A percentile compares a stretch with the other conserved stretches of the same genome.
Conservation (phyloP, 495 filamentous ascomycete species). For the Aspergillus homomorphus region DNA sequence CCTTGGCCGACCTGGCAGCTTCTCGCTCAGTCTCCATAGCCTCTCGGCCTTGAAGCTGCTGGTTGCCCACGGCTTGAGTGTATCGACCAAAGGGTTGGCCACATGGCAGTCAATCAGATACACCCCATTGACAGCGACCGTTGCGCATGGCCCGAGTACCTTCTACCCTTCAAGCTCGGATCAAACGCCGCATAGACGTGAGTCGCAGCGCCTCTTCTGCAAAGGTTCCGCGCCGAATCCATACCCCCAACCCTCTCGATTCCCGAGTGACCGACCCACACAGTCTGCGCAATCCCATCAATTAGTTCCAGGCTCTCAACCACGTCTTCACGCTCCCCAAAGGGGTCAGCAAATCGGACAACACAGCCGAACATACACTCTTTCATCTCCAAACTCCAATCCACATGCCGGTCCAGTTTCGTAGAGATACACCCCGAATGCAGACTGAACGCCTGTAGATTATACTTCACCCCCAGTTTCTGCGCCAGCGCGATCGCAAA, state of each 20-base stretch:
- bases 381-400: slow-evolving; percentile 20
- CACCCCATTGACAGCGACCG: slow-evolving; percentile 30
- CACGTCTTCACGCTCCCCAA: no score
- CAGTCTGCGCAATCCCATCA: neutral
- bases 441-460: slow-evolving; percentile 9
- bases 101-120: slow-evolving; percentile 40
- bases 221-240: slow-evolving; percentile 27
- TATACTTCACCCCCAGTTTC: slow-evolving; percentile 1
- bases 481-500: slow-evolving; percentile 39
- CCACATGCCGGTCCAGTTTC: slow-evolving; percentile 27
- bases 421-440: slow-evolving; percentile 23
- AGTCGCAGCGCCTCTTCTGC: slow-evolving; percentile 56
- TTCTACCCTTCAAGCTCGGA: slow-evolving; percentile 43
- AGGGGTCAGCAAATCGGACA: no score
- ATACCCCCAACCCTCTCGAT: slow-evolving; percentile 29
- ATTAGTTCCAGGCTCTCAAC: neutral
- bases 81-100: slow-evolving; percentile 31
- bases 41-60: slow-evolving; percentile 41
- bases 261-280: slow-evolving; percentile 16
- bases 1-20: slow-evolving; percentile 35
- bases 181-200: slow-evolving; percentile 58
- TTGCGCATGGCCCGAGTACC: neutral
- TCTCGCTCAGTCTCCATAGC: slow-evolving; percentile 41
- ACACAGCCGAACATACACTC: slow-evolving; percentile 14
- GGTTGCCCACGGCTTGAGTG: slow-evolving; percentile 33